phyloP scores from a whole-genome alignment of 192 early-diverging fungal genomes.

The Rhizophagus sp. region DNA sequence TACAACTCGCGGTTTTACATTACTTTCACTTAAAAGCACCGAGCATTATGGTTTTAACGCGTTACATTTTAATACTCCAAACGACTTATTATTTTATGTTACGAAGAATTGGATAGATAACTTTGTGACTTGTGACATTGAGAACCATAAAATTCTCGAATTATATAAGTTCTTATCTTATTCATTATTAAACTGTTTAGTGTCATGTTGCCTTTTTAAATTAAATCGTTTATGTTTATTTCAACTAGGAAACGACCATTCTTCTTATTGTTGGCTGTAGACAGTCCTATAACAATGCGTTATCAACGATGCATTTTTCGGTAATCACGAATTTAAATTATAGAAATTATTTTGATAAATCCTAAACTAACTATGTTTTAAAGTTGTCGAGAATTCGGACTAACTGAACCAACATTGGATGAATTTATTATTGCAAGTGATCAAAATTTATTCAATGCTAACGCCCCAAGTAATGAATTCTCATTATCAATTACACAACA shows the following conservation, averaged over 20 bases:
- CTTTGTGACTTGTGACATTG: slow-evolving; percentile 72
- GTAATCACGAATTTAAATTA: slow-evolving; percentile 30
- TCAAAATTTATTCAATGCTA: slow-evolving; percentile 40
- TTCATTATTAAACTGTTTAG: neutral
- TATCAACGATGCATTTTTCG: slow-evolving; percentile 57
- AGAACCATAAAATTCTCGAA: slow-evolving; percentile 54
- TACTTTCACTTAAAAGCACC: slow-evolving; percentile 35
- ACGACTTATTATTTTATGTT: slow-evolving; percentile 65
- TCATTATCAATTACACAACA: neutral
- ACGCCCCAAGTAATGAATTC: slow-evolving; percentile 6
- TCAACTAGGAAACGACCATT: slow-evolving; percentile 70
- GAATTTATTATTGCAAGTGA: slow-evolving; percentile 64
- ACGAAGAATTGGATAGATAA: slow-evolving; percentile 75
- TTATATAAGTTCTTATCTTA: slow-evolving; percentile 45
- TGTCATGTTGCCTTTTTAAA: neutral
- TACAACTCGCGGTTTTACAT: slow-evolving; percentile 49
- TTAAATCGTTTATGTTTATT: neutral
- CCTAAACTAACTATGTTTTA: neutral
- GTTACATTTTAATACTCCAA: slow-evolving; percentile 52
- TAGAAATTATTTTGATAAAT: neutral
- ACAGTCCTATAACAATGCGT: slow-evolving; percentile 74
- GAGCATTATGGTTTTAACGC: slow-evolving; percentile 4
- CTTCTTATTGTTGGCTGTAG: slow-evolving; percentile 81
- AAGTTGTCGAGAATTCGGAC: slow-evolving; percentile 24
- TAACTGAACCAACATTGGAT: slow-evolving; percentile 44